Evolutionary conservation across 1,139 yeast genomes (phyloP), one percentile per base, ranked within the genome.

Genomic region (Eremothecium cymbalariae): DNA sequence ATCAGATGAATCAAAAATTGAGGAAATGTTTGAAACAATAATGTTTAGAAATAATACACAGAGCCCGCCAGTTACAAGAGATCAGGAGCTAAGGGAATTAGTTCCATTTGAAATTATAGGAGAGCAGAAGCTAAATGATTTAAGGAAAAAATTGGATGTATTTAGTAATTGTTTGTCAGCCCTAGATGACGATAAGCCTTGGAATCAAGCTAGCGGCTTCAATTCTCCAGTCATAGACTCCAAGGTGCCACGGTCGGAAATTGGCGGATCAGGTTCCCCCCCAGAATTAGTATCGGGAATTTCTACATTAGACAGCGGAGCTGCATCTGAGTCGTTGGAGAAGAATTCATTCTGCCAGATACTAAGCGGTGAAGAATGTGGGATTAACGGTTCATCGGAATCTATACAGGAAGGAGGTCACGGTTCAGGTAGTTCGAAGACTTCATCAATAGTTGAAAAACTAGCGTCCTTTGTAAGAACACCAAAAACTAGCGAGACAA

Each of bases 81-180:
- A 34, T 11, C 33, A 30, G 8, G 20, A 14, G 6, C 18, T 30
- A 21, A 23, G 37, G 11, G 32, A 34, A 20, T 21, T 34, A 22
- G 33, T 11, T 15, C 37, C 37, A 12, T 34, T 34, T 24, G 33
- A 34, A 18, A 24, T 30, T 3, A 33, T 33, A 30, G 37, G 30
- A 12, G 30, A 27, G 7, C 30, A 27, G 30, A 27, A 27, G 21
- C 21, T 27, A 9, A 21, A 19, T 8, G 30, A 27, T 18, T 27
- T 27, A 18, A 27, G 14, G 30, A 27, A 27, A 21, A 27, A 27
- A 21, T 17, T 27, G 14, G 30, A 27, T 17, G 30, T 27, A 17
- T 27, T 27, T 14, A 27, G 30, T 17, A 27, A 27, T 17, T 27
- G 30, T 14, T 14, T 27, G 9, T 27, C 30, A 8, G 30, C 30